These are phyloP conservation scores for Smithsoniella earleae DNA, from an alignment of 163 green algal species.

Conservation along the genomic window DNA sequence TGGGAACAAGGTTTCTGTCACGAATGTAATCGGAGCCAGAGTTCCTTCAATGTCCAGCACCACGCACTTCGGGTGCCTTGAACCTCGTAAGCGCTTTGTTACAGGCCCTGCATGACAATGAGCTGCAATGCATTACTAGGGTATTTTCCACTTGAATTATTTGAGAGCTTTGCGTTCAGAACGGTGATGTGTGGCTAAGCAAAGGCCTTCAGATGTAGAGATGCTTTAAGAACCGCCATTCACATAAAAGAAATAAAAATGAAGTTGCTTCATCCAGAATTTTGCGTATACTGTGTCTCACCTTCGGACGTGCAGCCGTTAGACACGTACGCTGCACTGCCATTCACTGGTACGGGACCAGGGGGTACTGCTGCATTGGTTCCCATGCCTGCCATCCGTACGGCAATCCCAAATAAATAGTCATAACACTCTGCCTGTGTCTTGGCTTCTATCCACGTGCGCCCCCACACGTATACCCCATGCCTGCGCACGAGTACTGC, in stretches of 20 bases:
- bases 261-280: too few relatives aligned
- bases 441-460: conserved; percentile 89
- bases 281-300: too few relatives aligned
- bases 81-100: too few relatives aligned
- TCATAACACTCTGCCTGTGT: conserved; percentile 93
- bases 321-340: not conserved
- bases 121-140: conserved; percentile 12
- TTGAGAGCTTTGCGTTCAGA: too few relatives aligned
- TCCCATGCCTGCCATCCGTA: conserved; percentile 68
- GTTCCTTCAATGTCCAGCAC: conserved; percentile 96
- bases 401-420: conserved; percentile 87
- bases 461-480: conserved; percentile 91
- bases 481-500: conserved; percentile 90
- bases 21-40: conserved; percentile 79
- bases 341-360: conserved; percentile 30
- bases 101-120: not conserved
- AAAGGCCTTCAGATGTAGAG: too few relatives aligned
- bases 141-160: too few relatives aligned
- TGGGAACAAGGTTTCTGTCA: conserved; percentile 75
- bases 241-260: too few relatives aligned
- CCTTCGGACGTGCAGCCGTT: too few relatives aligned
- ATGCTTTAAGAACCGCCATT: too few relatives aligned
- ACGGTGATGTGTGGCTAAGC: too few relatives aligned
- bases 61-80: conserved; percentile 39
- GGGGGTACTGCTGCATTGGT: conserved; percentile 56